Base-by-base conservation (phyloP, 1,284 basidiomycete species). In the Leucoagaricus sp. region DNA sequence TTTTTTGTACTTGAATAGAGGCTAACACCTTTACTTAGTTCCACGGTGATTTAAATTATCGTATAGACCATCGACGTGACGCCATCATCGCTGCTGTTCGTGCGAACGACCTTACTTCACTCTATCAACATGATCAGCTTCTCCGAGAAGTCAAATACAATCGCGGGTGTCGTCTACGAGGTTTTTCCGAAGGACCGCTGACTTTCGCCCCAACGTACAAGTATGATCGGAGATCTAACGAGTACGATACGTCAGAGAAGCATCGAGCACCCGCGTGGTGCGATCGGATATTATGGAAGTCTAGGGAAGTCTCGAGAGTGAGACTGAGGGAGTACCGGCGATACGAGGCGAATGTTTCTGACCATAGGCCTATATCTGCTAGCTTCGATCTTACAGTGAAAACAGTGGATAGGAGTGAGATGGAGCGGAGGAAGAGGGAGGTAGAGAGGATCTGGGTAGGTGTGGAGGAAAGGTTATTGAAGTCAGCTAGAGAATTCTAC, bases 141-240 rank as follows among this genome's bases (percentile, higher is more conserved):
- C 76, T 84, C 12, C 94, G 93, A 63, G 93, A 98, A 69, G 88
- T 98, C 78, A 86, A 86, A 57, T 78, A 75, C 62, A 98, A 98
- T 67, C 89, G 90, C 13, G 84, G 81, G 0, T 98, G 95, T 76
- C 85, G 96, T 1, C 76, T 99, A 10, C 87, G 93, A 15, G 77
- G 79, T 1, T 98, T 98, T 72, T 72, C 71, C 12, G 96, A 99
- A 66, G 89, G 94, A 0, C 86, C 85, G 0, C 84, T 97, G 60
- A 83, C 77, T 0, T 97, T 96, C 66, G 68, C 82, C 17, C 96
- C 96, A 13, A 99, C 96, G 17, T 99, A 98, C 85, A 98, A 98
- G 74, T 98, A 97, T 73, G 93, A 98, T 69, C 84, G 82, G 1
- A 76, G 82, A 3, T 87, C 91, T 5, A 71, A 83, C 66, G 82